Conservation (phyloP, 495 filamentous ascomycete genomes). For the Ascodesmis nigricans region DNA sequence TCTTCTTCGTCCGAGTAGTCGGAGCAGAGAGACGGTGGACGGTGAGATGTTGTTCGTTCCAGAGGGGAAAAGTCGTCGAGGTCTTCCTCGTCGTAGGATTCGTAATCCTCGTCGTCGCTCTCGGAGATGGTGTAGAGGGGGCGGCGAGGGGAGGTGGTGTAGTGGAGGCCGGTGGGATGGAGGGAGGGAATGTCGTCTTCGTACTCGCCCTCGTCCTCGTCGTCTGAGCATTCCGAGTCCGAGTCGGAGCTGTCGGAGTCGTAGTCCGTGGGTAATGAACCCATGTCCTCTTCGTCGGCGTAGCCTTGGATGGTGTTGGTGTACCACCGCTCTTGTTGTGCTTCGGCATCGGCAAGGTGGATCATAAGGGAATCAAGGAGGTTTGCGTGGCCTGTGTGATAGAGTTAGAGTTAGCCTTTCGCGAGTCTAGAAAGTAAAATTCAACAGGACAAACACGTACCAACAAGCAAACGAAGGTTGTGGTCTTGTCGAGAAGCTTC, state of each 20-base stretch:
- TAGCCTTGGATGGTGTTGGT: constrained; percentile 70
- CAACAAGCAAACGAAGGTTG: constrained; percentile 78
- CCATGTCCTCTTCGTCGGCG: constrained; percentile 52
- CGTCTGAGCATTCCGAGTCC: constrained; percentile 23
- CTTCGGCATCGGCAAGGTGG: constrained; percentile 81
- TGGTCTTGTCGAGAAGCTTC: constrained; percentile 82
- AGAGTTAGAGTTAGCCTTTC: constrained; percentile 5
- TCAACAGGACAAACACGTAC: constrained; percentile 8
- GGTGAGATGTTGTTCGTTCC: constrained; percentile 48
- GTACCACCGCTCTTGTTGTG: constrained; percentile 95
- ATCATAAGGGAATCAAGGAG: constrained; percentile 91
- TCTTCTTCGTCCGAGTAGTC: constrained; percentile 49
- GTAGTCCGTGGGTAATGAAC: constrained; percentile 31
- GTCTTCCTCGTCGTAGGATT: constrained; percentile 44
- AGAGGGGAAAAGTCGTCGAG: constrained; percentile 44
- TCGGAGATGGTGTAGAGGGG: no score
- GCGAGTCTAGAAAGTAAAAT: neutral
- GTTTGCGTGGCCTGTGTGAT: constrained; percentile 58
- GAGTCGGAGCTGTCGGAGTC: constrained; percentile 25
- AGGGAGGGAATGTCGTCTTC: constrained; percentile 6
- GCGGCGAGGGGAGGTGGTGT: no score
- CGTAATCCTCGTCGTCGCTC: constrained; percentile 39
- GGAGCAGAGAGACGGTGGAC: constrained; percentile 37
- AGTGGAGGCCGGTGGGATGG: constrained; percentile 11
- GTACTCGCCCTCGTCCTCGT: constrained; percentile 24